A percentile compares a stretch with the other conserved stretches of the same genome.
Evolutionary conservation across 768 basidiomycete species (phyloP).

Genomic region (Flagelloscypha sp.): DNA sequence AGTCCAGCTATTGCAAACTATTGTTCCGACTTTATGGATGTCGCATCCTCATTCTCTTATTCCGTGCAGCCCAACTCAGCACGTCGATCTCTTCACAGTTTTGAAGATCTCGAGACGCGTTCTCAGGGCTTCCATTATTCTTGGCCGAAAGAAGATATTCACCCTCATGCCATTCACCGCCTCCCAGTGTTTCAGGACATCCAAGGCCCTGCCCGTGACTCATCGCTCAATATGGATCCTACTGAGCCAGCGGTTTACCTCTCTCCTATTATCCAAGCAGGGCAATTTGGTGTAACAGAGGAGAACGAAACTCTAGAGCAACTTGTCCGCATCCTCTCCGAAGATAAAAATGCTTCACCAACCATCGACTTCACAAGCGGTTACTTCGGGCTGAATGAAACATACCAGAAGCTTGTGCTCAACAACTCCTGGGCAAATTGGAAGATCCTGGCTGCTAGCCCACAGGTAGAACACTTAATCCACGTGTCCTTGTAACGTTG

Average conservation of each 20-base stretch:
- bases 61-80: slow-evolving; percentile 25
- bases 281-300: slow-evolving; percentile 79
- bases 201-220: slow-evolving; percentile 3
- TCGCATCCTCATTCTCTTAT: slow-evolving; percentile 69
- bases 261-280: slow-evolving; percentile 83
- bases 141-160: slow-evolving; percentile 59
- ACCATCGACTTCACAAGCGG: slow-evolving; percentile 83
- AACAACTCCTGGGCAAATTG: slow-evolving; percentile 47
- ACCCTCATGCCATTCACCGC: slow-evolving; percentile 62
- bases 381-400: slow-evolving; percentile 82
- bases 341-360: slow-evolving; percentile 23
- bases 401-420: slow-evolving; percentile 70
- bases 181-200: slow-evolving; percentile 52
- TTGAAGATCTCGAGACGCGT: too few relatives aligned
- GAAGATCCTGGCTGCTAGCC: slow-evolving; percentile 77
- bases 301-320: slow-evolving; percentile 59
- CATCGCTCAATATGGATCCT: slow-evolving; percentile 1
- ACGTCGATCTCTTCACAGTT: background rate
- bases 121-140: slow-evolving; percentile 46
- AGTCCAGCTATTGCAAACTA: slow-evolving; percentile 60
- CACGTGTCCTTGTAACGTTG: background rate
- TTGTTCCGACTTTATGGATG: slow-evolving; percentile 68
- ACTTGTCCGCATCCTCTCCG: slow-evolving; percentile 39
- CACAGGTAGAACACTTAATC: slow-evolving; percentile 49
- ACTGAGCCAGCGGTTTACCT: slow-evolving; percentile 38